Evolutionary conservation across 306 rosid species (phyloP).

Genomic region (Quercus cerris): DNA sequence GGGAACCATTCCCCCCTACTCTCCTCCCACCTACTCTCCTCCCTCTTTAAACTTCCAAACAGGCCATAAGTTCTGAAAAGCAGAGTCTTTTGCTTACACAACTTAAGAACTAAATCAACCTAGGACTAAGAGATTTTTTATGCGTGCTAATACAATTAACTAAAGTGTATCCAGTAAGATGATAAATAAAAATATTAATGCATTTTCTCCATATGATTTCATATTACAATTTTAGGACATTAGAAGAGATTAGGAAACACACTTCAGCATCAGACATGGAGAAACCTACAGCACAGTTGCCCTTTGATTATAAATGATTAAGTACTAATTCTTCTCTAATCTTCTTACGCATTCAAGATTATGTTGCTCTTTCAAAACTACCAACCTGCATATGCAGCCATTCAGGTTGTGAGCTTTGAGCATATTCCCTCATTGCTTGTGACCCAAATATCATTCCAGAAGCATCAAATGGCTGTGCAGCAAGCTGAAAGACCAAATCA

Average conservation of each 20-base stretch:
- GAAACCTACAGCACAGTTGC: too few relatives aligned
- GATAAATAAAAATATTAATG: too few relatives aligned
- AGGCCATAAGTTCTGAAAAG: neutral
- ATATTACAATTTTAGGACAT: too few relatives aligned
- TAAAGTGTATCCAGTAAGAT: neutral
- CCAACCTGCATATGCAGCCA: constrained; percentile 35
- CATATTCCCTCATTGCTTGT: too few relatives aligned
- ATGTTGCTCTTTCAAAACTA: constrained; percentile 62
- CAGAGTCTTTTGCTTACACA: neutral
- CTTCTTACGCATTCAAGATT: constrained; percentile 18
- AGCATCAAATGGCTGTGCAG: constrained; percentile 57
- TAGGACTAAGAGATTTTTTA: constrained; percentile 5
- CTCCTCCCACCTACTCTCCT: too few relatives aligned
- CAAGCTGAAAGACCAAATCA: constrained; percentile 47
- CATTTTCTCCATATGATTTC: too few relatives aligned
- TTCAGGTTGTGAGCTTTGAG: too few relatives aligned
- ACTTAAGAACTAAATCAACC: neutral
- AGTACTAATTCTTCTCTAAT: neutral
- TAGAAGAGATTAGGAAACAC: too few relatives aligned
- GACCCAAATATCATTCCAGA: constrained; percentile 70
- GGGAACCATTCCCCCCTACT: too few relatives aligned
- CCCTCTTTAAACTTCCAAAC: too few relatives aligned
- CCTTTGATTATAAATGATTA: too few relatives aligned
- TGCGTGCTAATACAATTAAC: neutral
- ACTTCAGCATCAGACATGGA: too few relatives aligned